Percentiles rank a stretch among this genome's conserved stretches.
These are phyloP conservation scores for Exophiala xenobiotica DNA, from an alignment of 2,329 filamentous ascomycete species.

Conservation along the genomic window DNA sequence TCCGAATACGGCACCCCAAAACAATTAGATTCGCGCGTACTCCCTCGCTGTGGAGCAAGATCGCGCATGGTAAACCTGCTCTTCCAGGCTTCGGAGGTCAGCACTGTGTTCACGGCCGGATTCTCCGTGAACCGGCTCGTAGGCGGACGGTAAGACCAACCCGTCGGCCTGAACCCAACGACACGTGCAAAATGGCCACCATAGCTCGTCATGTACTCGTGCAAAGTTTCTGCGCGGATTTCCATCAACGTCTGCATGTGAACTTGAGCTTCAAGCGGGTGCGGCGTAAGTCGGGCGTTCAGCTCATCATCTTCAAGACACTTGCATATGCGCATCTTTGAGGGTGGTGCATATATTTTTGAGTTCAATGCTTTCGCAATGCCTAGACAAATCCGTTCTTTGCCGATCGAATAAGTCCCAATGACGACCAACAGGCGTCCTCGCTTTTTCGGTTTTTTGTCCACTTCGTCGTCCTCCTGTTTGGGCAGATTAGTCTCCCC, in stretches of 20 bases:
- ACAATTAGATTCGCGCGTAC: conserved; percentile 76
- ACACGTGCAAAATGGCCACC: conserved; percentile 80
- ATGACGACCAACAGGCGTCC: conserved; percentile 85
- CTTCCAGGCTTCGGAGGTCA: conserved; percentile 71
- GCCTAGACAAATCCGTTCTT: conserved; percentile 90
- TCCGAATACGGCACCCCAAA: conserved; percentile 96
- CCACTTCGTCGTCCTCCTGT: conserved; percentile 28
- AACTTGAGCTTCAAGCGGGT: conserved; percentile 84
- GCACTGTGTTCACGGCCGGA: conserved; percentile 62
- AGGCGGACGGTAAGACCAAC: conserved; percentile 86
- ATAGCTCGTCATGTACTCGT: conserved; percentile 80
- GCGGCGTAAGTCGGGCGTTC: conserved; percentile 69
- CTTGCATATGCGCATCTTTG: conserved; percentile 79
- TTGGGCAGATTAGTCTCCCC: conserved; percentile 41
- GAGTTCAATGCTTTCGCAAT: conserved; percentile 81
- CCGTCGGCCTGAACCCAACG: conserved; percentile 86
- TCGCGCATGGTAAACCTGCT: conserved; percentile 70
- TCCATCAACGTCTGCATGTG: conserved; percentile 98
- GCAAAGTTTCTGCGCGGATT: conserved; percentile 82
- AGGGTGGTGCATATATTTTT: conserved; percentile 83
- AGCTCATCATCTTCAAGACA: conserved; percentile 86
- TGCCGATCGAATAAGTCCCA: conserved; percentile 96
- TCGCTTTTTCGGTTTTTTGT: conserved; percentile 37
- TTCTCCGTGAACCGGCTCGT: conserved; percentile 61
- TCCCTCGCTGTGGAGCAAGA: conserved; percentile 77